Base-by-base conservation (phyloP, 176 grass and related monocot species). In the Eremochloa ophiuroides region DNA sequence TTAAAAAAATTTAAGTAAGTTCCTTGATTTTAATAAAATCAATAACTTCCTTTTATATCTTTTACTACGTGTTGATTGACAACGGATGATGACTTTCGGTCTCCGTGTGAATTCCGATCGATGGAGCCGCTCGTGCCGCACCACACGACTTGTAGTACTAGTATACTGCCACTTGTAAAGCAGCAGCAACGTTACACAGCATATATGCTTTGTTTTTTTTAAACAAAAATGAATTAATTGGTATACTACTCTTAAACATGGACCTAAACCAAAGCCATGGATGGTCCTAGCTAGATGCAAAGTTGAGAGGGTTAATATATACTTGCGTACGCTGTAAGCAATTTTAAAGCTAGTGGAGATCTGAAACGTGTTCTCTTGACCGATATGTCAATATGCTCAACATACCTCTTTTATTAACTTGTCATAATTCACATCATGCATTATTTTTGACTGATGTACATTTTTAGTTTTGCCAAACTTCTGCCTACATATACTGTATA, bases 231-330 rank as follows among this genome's bases (percentile, higher is more conserved):
- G 20, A 25, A 29, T 62, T 28, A 62, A 62, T n/a, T 8, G 23
- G 53, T 5, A n/a, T n/a, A n/a, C n/a, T n/a, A 41, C 23, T 76
- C 7, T 41, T 27, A 61, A 60, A 25, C 34, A 62, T 27, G 35
- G 0, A 37, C 20, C 8, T 58, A 29, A 71, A 16, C 30, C n/a
- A 62, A 77, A 77, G 37, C 35, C 56, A 70, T 27, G 66, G 12
- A 76, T 42, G 74, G 37, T 62, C 74, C 74, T 62, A 62, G 74
- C 74, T 62, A 62, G 74, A 77, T 77, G 75, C 75, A 62, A 77
- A 77, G 37, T 14, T 20, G 6, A 44, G 15, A 30, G 38, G 15
- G 37, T 4, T 13, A 40, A 23, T 30, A 63, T 77, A 47, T 63
- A 77, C 27, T 29, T 77, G 75, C 75, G 75, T 77, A 44, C 38